A percentile compares a stretch with the other conserved stretches of the same genome.
Conservation (phyloP, 192 early-diverging fungal genomes). For the Linnemannia elongata region DNA sequence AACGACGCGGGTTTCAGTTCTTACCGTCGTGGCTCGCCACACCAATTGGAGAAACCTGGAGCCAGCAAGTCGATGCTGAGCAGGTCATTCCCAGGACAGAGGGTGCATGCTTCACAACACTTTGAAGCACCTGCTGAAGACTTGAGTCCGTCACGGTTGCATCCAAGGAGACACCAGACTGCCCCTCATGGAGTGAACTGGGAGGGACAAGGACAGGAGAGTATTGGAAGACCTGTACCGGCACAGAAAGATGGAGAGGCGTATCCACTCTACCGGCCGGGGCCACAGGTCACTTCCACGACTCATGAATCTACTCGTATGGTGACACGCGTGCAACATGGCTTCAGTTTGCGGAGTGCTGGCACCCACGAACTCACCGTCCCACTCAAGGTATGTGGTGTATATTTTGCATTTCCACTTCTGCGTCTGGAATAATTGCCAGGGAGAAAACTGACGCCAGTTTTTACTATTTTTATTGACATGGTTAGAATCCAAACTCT, state of each 20-base stretch:
- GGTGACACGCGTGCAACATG: background rate
- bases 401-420: background rate
- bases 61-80: slow-evolving; percentile 5
- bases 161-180: slow-evolving; percentile 6
- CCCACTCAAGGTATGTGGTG: slow-evolving; percentile 12
- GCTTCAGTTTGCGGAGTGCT: slow-evolving; percentile 1
- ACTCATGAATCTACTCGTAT: background rate
- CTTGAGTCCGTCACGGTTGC: background rate
- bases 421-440: background rate
- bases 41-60: background rate
- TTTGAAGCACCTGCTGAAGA: background rate
- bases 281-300: background rate
- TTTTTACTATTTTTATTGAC: background rate
- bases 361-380: slow-evolving; percentile 4
- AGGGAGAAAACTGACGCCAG: background rate
- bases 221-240: background rate
- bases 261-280: background rate
- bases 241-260: background rate
- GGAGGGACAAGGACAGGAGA: background rate
- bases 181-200: background rate
- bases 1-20: slow-evolving; percentile 8
- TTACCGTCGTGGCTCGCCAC: background rate
- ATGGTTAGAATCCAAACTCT: slow-evolving; percentile 4
- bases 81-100: slow-evolving; percentile 21
- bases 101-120: background rate